Evolutionary conservation across 169 alveolate genomes (phyloP), one percentile per base, ranked within the genome.

Genomic region (Plasmodium reichenowi): DNA sequence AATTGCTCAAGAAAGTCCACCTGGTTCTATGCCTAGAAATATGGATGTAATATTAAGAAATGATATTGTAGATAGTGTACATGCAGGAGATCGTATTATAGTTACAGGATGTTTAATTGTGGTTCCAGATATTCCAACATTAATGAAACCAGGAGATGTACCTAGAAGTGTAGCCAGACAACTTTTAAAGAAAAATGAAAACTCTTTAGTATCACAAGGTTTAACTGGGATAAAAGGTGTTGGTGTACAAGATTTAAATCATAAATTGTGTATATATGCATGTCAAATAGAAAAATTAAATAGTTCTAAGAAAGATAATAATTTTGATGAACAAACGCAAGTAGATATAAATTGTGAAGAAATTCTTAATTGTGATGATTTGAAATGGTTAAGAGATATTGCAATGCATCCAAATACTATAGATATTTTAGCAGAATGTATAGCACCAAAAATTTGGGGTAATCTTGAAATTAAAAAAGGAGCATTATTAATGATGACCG

Each of bases 21-120:
- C 99, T 3, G 99, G 99, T 3, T 94, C 99, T 10, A 98, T 98
- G 99, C 99, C 99, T 12, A 92, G 99, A 75, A 96, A 98, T 29
- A 97, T 98, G 72, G 99, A 98, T 88, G 98, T 98, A 3, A 97
- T 98, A 22, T 92, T 97, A 72, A 94, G 99, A 60, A 96, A 97
- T 72, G 98, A 97, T 68, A 91, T 97, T 60, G 99, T 97, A 20
- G 99, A 98, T 91, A 88, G 93, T 13, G 98, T 98, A 12, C 98
- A 98, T 88, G 99, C 99, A 8, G 99, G 99, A 29, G 99, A 98
- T 92, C 95, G 97, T 58, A 96, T 97, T 20, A 94, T 94, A 52
- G 96, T 97, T 54, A 97, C 99, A 43, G 99, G 96, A 3, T 64
- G 97, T 43, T 92, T 98, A 54, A 96, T 98, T 38, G 99, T 97